Conservation (phyloP, 768 basidiomycete species). For the Auricularia sp. region DNA sequence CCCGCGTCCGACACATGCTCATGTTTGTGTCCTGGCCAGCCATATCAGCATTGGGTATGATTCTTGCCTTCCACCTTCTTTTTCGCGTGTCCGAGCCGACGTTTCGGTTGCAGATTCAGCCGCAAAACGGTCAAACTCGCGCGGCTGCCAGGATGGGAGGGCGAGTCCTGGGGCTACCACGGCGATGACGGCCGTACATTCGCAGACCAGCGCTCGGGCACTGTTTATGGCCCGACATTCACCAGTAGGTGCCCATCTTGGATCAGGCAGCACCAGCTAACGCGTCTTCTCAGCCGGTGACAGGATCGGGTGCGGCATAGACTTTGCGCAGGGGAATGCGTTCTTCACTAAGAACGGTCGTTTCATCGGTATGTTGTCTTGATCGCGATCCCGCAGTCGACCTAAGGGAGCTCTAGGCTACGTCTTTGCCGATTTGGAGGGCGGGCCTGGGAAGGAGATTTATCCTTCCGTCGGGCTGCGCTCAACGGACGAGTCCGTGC, state of each 20-base stretch:
- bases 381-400: constrained; percentile 6
- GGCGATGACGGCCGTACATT: constrained; percentile 81
- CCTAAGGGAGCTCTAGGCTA: constrained; percentile 31
- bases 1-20: constrained; percentile 3
- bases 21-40: constrained; percentile 26
- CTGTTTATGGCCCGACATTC: constrained; percentile 67
- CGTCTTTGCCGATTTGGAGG: constrained; percentile 54
- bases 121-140: constrained; percentile 52
- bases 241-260: constrained; percentile 45
- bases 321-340: constrained; percentile 67
- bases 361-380: constrained; percentile 41
- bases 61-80: neutral
- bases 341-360: constrained; percentile 89
- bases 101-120: constrained; percentile 18
- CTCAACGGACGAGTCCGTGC: constrained; percentile 64
- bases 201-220: constrained; percentile 61
- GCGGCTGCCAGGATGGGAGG: constrained; percentile 80
- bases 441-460: constrained; percentile 49
- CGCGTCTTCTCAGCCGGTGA: constrained; percentile 54
- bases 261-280: constrained; percentile 4
- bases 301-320: constrained; percentile 83
- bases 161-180: constrained; percentile 83
- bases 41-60: constrained; percentile 75
- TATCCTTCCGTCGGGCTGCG: constrained; percentile 88
- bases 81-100: neutral